Evolutionary conservation across 2,329 filamentous ascomycete species (phyloP), one percentile per base, ranked within the genome.

Genomic region (Venturia effusa): DNA sequence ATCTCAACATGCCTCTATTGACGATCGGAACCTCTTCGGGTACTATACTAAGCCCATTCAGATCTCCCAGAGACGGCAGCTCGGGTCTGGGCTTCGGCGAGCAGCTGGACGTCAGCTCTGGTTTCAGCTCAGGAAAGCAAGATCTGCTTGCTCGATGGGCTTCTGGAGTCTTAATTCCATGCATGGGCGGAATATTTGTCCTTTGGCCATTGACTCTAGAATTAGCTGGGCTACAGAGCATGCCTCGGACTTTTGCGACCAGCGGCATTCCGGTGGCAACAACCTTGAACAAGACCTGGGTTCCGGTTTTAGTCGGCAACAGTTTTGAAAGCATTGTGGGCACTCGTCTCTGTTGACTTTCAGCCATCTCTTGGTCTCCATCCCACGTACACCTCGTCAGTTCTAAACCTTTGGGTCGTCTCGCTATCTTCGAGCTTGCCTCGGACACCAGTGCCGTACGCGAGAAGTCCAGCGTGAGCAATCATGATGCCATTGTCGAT

Each of bases 401-500:
- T 81, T 65, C 79, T 72, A 67, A 80, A 81, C 19, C 79, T 71
- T 66, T 81, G 79, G 43, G 79, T 81, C 66, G 76, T 43, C 24
- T 55, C 54, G 43, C 65, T 66, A 15, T 66, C 65, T 43, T 62
- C 65, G n/a, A 66, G 4, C 27, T 27, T 64, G 15, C 45, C 63
- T 41, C 54, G 27, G 13, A 66, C 61, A 1, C 93, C 93, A 19
- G 86, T 92, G 74, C 87, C 81, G 73, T 89, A 94, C 1, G 92
- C 92, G 70, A 97, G 74, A 70, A 99, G 76, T 1, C 94, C 94
- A 1, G 94, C 94, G 75, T 99, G 93, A 1, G 94, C 94, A 78
- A 99, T 99, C 94, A 99, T 99, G 73, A 99, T 97, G 60, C 94
- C 94, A 71, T 99, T 99, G 76, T 99, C 94, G 70, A 99, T 99